A percentile compares a stretch with the other conserved stretches of the same genome.
phyloP scores from a whole-genome alignment of 2,329 filamentous ascomycete genomes.

The Teratosphaeria pseudoeucalypti region DNA sequence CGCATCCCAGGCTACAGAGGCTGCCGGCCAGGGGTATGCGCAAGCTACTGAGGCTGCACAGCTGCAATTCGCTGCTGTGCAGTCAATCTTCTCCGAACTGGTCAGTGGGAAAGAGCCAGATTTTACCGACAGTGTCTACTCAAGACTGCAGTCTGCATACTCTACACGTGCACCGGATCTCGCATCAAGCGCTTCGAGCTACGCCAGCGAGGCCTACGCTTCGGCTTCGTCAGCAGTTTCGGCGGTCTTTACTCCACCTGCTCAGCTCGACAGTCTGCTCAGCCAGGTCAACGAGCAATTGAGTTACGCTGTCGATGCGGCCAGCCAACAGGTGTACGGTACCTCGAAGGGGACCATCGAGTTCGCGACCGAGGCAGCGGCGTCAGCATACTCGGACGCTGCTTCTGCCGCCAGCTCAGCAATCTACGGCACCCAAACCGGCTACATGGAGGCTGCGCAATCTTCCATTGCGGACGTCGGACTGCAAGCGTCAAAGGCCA shows the following conservation, averaged over 20 bases:
- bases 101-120: conserved; percentile 67
- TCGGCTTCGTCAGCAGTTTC: conserved; percentile 38
- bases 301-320: conserved; percentile 49
- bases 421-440: conserved; percentile 44
- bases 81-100: conserved; percentile 64
- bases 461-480: conserved; percentile 45
- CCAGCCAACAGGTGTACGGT: conserved; percentile 48
- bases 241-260: conserved; percentile 46
- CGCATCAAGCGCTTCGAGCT: conserved; percentile 39
- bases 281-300: conserved; percentile 47
- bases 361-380: conserved; percentile 43
- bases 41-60: conserved; percentile 52
- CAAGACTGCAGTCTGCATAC: conserved; percentile 60
- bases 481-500: conserved; percentile 44
- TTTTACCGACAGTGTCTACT: conserved; percentile 72
- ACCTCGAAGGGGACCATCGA: conserved; percentile 44
- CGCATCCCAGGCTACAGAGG: conserved; percentile 53
- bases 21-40: conserved; percentile 48
- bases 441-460: conserved; percentile 45
- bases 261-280: conserved; percentile 48
- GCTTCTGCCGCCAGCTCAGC: conserved; percentile 41
- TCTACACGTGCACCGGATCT: conserved; percentile 52
- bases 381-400: conserved; percentile 38
- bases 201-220: conserved; percentile 38
- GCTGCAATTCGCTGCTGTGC: conserved; percentile 59